Conservation (phyloP, 176 grass and related monocot genomes). For the Calamus simplicifolius region DNA sequence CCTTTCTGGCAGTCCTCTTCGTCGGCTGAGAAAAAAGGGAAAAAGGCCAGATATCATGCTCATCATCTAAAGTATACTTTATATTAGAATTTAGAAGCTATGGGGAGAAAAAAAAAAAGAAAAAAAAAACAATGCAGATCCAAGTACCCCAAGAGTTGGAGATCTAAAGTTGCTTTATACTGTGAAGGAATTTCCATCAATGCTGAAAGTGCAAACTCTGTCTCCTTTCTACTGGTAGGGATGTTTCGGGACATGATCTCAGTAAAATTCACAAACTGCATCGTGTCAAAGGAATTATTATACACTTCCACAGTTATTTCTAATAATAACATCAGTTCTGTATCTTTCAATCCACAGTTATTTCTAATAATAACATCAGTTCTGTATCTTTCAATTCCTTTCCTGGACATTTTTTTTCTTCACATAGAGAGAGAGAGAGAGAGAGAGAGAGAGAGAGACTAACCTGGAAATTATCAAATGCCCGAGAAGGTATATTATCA, state of each 20-base stretch:
- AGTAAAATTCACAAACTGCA: constrained; percentile 98
- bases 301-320: too few species aligned
- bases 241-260: constrained; percentile 95
- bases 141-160: constrained; percentile 83
- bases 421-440: too few species aligned
- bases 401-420: too few species aligned
- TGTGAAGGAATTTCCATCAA: constrained; percentile 95
- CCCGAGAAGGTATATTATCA: constrained; percentile 88
- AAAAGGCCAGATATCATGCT: constrained; percentile 17
- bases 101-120: neutral
- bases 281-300: too few species aligned
- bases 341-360: too few species aligned
- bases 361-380: too few species aligned
- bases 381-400: too few species aligned
- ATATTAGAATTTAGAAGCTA: constrained; percentile 1
- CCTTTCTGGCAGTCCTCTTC: constrained; percentile 53
- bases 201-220: constrained; percentile 83
- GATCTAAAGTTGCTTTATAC: constrained; percentile 93
- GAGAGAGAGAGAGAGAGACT: neutral
- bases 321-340: too few species aligned
- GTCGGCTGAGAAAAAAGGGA: constrained; percentile 43
- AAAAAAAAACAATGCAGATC: neutral
- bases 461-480: constrained; percentile 99
- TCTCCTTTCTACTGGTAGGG: constrained; percentile 68
- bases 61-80: neutral